Evolutionary conservation across 495 filamentous ascomycete species (phyloP), one percentile per base, ranked within the genome.

Genomic region (Amorphotheca resinae): DNA sequence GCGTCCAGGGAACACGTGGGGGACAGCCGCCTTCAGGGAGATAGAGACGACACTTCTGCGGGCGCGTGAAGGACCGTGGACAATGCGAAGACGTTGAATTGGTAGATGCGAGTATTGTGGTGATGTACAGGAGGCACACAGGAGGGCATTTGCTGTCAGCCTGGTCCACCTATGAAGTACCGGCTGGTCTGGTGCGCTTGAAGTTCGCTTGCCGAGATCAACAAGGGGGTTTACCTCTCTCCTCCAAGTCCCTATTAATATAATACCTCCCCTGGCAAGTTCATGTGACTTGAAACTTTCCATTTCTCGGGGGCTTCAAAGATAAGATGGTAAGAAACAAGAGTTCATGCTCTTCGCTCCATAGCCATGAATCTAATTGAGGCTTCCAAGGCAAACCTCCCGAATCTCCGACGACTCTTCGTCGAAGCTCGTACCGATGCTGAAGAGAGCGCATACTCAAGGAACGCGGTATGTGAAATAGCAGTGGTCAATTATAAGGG

Each of bases 341-440:
- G 17, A 7, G 14, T 31, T 43, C 28, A 28, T 18, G 26, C 14
- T 40, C 17, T 22, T 32, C n/a, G 33, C 21, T 7, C 22, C 15
- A 38, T 1, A 23, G 34, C 36, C 18, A 50, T 50, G 47, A 32
- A 35, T 47, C 42, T 51, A 26, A 49, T 44, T 16, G 39, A 45
- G 21, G 33, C 39, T 41, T 45, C 42, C 17, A 49, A 83, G 86
- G 83, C 80, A 49, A 91, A 82, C 62, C 79, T 98, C 38, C 91
- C 91, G 32, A 98, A 98, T 59, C 73, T 98, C 28, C 80, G 91
- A 33, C 87, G 91, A 20, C 79, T 98, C 40, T 96, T 98, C 61
- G 93, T 95, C 39, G 88, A 95, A 64, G 87, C 93, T 9, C 72
- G 91, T 41, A 86, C 86, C 3, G 93, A 96, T 50, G 79, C 82